Base-by-base conservation (phyloP, 148 eudicot genomes). In the Polygonum maritimum region DNA sequence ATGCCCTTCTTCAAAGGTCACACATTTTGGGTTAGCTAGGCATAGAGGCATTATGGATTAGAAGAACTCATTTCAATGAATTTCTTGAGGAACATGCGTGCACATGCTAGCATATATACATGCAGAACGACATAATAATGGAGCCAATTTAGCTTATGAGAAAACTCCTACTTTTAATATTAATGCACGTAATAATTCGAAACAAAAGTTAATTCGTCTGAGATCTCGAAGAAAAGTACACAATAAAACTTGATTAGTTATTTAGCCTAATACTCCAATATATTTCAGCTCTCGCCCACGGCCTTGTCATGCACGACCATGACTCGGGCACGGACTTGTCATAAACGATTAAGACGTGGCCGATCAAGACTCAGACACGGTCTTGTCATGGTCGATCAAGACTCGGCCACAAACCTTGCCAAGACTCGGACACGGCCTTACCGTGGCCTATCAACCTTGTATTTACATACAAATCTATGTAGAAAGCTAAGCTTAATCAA, bases 51-150 rank as follows among this genome's bases (percentile, higher is more conserved):
- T 49, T 49, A 16, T 51, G 5, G 57, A 16, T 49, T 51, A 49
- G 57, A 16, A 14, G 57, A 16, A 19, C 47, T 44, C 47, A 7
- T 44, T 44, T 44, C 9, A 44, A 44, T 44, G 7, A 44, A 44
- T 35, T 67, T 36, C 7, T 67, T 67, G 71, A 67, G 9, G 71
- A 65, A 65, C 71, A 65, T 65, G 71, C n/a, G 8, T 65, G 41
- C 71, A 67, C 71, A 67, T 67, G 71, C 45, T 67, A 67, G 9
- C 19, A 38, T 67, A 67, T 38, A 35, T 67, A 38, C 38, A 5
- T 67, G 71, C 71, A 67, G 71, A 18, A 67, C 44, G 45, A 38
- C 71, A 67, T 67, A 15, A 67, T 67, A 36, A 67, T 67, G 71
- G 19, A 67, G 71, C 41, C 71, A 67, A 67, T 35, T 26, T 26